These are phyloP conservation scores for Lycium barbarum DNA, from an alignment of 257 asterid genomes.

Conservation along the genomic window DNA sequence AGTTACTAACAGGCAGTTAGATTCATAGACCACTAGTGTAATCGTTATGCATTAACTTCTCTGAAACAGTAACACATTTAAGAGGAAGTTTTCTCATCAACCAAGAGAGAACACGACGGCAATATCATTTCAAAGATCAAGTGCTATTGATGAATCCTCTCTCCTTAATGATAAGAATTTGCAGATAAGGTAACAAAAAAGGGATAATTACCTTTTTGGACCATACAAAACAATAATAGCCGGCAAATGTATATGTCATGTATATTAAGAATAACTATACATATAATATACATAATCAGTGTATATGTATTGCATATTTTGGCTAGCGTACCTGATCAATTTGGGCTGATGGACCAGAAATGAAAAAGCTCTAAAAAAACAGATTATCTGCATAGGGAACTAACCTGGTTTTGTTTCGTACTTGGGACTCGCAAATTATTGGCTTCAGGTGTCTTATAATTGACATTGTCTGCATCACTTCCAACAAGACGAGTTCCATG, in stretches of 20 bases:
- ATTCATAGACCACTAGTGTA: not conserved
- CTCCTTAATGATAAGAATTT: too few species aligned
- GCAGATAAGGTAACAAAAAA: too few species aligned
- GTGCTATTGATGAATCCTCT: slow-evolving; percentile 12
- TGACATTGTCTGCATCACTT: slow-evolving; percentile 48
- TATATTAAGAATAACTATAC: too few species aligned
- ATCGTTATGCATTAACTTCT: not conserved
- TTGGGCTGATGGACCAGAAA: too few species aligned
- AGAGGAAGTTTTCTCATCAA: not conserved
- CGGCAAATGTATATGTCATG: too few species aligned
- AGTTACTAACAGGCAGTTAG: slow-evolving; percentile 25
- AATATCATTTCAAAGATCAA: not conserved
- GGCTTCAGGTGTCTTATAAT: slow-evolving; percentile 39
- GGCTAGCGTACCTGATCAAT: too few species aligned
- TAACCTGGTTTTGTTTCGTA: slow-evolving; percentile 56
- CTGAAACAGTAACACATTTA: slow-evolving; percentile 5
- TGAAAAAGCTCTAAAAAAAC: too few species aligned
- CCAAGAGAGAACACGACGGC: not conserved
- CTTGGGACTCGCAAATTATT: slow-evolving; percentile 38
- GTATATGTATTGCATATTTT: too few species aligned
- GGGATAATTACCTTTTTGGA: too few species aligned
- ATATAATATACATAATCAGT: too few species aligned
- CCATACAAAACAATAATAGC: too few species aligned
- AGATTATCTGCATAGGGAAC: not conserved
- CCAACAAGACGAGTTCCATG: slow-evolving; percentile 58